Conservation (phyloP, 75 land plant genomes). For the Sequoia sempervirens region DNA sequence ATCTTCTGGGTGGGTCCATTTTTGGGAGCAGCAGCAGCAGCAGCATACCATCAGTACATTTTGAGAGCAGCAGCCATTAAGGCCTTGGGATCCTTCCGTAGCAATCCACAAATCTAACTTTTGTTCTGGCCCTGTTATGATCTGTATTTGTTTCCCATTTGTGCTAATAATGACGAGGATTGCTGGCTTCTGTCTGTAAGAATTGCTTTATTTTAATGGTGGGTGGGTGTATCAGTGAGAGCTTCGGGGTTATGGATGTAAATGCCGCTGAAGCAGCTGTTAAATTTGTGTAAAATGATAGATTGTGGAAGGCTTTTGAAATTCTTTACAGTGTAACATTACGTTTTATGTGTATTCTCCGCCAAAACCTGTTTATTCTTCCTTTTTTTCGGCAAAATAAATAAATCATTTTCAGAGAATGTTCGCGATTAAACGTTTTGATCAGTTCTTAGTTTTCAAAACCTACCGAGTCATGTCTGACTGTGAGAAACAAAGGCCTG, state of each 20-base stretch:
- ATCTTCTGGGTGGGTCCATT: conserved; percentile 60
- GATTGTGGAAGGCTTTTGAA: background rate
- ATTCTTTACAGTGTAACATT: background rate
- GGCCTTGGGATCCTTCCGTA: conserved; percentile 52
- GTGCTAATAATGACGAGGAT: background rate
- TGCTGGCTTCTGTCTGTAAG: background rate
- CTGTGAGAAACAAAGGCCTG: no score
- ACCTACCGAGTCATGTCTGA: no score
- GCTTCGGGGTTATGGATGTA: no score
- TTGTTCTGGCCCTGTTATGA: background rate
- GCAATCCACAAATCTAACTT: conserved; percentile 14
- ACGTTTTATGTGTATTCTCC: no score
- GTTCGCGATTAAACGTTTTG: no score
- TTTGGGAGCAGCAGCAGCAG: conserved; percentile 42
- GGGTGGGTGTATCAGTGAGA: no score
- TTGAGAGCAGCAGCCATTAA: conserved; percentile 43
- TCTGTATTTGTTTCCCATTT: background rate
- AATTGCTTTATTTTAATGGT: no score
- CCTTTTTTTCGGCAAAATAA: no score
- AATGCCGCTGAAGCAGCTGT: background rate
- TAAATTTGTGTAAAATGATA: background rate
- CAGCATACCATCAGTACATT: conserved; percentile 46
- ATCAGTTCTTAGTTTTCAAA: no score
- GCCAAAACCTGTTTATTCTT: no score
- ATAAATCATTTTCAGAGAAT: no score